Base-by-base conservation (phyloP, 139 green algal species). In the Spirogloea muscicola region DNA sequence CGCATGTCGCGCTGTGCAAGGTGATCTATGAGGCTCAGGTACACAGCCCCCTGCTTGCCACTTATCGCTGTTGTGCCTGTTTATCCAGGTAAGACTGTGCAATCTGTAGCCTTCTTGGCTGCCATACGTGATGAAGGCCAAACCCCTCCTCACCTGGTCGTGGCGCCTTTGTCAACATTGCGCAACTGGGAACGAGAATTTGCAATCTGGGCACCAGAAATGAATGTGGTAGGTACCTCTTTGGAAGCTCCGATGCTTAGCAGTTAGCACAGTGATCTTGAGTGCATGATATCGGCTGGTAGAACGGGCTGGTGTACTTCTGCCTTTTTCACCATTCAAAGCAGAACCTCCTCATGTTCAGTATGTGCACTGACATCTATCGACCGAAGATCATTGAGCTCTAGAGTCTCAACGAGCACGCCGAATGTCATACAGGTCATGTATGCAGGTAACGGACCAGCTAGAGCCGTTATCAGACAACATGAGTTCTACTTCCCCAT, bases 181-280 rank as follows among this genome's bases (percentile, higher is more conserved):
- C 86, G 87, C 81, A 96, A 97, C 82, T 97, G 92, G 92, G 89
- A 92, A 72, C 79, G 84, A 6, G 92, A 97, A 84, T 93, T 96
- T 72, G 64, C 77, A 49, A 87, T 85, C 49, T 97, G 91, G 91
- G 82, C 84, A 6, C 91, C 91, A 4, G 27, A 77, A 25, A 16
- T 87, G 25, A 78, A 87, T 55, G 72, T 87, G 1, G 85, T 97
- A 25, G 66, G 71, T 21, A 27, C 55, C 27, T 13, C 31, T n/a
- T n/a, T n/a, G n/a, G n/a, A n/a, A n/a, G n/a, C n/a, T n/a, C n/a
- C n/a, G n/a, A n/a, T n/a, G n/a, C n/a, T n/a, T n/a, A n/a, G n/a
- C n/a, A n/a, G n/a, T n/a, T n/a, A n/a, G n/a, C n/a, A n/a, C n/a
- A n/a, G n/a, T n/a, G n/a, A n/a, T n/a, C n/a, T n/a, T n/a, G n/a